These are phyloP conservation scores for Jatropha curcas DNA, from an alignment of 345 rosid genomes.

Conservation along the genomic window DNA sequence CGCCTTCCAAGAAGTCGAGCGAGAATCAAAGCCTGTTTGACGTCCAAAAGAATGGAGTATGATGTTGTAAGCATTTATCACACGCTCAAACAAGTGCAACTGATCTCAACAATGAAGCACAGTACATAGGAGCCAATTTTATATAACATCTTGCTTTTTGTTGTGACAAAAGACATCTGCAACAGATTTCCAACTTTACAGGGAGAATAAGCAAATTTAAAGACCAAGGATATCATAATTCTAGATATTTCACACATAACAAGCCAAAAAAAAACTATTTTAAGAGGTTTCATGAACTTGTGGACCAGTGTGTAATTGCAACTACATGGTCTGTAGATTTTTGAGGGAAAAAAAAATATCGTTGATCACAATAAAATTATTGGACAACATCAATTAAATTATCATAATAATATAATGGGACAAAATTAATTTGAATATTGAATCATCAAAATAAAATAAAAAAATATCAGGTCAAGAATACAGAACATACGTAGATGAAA, in stretches of 20 bases:
- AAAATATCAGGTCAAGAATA: not conserved
- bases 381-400: not conserved
- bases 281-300: no score
- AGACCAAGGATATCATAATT: slow-evolving; percentile 8
- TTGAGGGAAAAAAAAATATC: not conserved
- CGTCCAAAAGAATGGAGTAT: slow-evolving; percentile 20
- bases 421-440: not conserved
- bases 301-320: no score
- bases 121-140: not conserved
- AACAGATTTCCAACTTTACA: not conserved
- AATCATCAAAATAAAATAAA: not conserved
- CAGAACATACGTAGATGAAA: slow-evolving; percentile 3
- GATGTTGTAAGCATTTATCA: not conserved
- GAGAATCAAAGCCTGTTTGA: slow-evolving; percentile 79
- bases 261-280: not conserved
- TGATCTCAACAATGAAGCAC: slow-evolving; percentile 1
- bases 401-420: not conserved
- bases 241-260: not conserved
- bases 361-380: not conserved
- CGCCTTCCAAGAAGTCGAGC: slow-evolving; percentile 83
- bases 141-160: not conserved
- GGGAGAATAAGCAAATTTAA: slow-evolving; percentile 7
- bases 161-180: not conserved
- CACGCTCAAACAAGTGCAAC: not conserved
- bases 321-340: not conserved